These are phyloP conservation scores for Chytriomyces sp. DNA, from an alignment of 192 early-diverging fungal species.

Conservation along the genomic window DNA sequence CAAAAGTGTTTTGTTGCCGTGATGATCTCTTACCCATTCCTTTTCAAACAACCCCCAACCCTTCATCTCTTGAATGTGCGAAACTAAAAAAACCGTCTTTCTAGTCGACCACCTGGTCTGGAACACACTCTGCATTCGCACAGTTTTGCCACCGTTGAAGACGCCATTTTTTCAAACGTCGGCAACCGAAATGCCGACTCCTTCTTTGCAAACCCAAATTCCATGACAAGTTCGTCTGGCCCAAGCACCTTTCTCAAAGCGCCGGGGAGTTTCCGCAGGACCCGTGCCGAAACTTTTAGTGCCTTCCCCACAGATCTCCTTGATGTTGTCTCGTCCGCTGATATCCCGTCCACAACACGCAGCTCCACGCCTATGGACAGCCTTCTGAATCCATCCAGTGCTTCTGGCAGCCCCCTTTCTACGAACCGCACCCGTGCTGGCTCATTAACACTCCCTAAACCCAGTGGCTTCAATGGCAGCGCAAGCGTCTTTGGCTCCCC, in stretches of 20 bases:
- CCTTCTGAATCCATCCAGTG: slow-evolving; percentile 28
- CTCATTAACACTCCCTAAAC: slow-evolving; percentile 52
- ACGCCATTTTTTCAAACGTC: slow-evolving; percentile 7
- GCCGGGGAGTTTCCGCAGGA: slow-evolving; percentile 31
- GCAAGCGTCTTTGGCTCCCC: neutral
- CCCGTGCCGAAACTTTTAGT: slow-evolving; percentile 53
- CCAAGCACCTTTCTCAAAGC: neutral
- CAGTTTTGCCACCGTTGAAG: slow-evolving; percentile 15
- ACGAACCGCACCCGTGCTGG: slow-evolving; percentile 23
- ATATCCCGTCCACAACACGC: neutral
- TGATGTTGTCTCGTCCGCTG: slow-evolving; percentile 22
- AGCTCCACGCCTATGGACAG: neutral
- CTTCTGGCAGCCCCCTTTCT: neutral
- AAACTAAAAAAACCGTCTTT: neutral
- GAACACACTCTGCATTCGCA: neutral
- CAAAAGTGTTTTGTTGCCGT: too few relatives aligned
- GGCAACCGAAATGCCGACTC: neutral
- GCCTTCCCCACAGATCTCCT: slow-evolving; percentile 52
- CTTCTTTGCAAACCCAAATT: neutral
- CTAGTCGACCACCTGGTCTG: neutral
- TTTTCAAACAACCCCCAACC: too few relatives aligned
- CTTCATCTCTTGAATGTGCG: too few relatives aligned
- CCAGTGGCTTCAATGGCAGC: neutral
- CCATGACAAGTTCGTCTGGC: neutral
- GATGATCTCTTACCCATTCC: too few relatives aligned